phyloP scores from a whole-genome alignment of 148 eudicot genomes.

The Camellia japonica region DNA sequence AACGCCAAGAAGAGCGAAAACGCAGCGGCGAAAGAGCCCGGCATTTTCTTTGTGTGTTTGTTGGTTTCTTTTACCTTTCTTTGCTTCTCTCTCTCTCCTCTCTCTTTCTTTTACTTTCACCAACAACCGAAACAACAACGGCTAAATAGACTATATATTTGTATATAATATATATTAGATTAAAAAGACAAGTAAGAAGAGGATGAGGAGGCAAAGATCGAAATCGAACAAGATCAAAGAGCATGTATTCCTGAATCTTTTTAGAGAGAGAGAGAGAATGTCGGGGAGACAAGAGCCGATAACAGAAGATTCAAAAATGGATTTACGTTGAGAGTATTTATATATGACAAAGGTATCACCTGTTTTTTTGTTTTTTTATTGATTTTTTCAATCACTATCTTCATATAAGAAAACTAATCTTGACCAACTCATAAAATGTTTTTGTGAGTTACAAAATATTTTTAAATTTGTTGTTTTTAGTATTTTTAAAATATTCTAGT shows the following conservation, averaged over 20 bases:
- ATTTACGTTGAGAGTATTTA: background rate
- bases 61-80: background rate
- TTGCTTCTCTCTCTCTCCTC: background rate
- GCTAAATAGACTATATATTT: background rate
- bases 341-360: too few relatives aligned
- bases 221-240: background rate
- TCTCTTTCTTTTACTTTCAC: slow-evolving; percentile 16
- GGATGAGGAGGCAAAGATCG: background rate
- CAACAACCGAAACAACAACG: slow-evolving; percentile 3
- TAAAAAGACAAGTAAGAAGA: background rate
- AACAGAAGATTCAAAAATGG: slow-evolving; percentile 1
- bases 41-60: slow-evolving; percentile 20
- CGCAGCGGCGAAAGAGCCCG: slow-evolving; percentile 13
- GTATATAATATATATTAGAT: too few relatives aligned
- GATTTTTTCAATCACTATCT: too few relatives aligned
- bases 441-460: too few relatives aligned
- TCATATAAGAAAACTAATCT: too few relatives aligned
- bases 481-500: too few relatives aligned
- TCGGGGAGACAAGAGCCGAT: slow-evolving; percentile 2
- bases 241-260: background rate
- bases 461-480: too few relatives aligned
- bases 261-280: background rate
- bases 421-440: too few relatives aligned
- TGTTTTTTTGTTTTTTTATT: too few relatives aligned
- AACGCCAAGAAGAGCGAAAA: slow-evolving; percentile 30